Evolutionary conservation across 192 early-diverging fungal genomes (phyloP), one percentile per base, ranked within the genome.

Genomic region (Coemansia sp.): DNA sequence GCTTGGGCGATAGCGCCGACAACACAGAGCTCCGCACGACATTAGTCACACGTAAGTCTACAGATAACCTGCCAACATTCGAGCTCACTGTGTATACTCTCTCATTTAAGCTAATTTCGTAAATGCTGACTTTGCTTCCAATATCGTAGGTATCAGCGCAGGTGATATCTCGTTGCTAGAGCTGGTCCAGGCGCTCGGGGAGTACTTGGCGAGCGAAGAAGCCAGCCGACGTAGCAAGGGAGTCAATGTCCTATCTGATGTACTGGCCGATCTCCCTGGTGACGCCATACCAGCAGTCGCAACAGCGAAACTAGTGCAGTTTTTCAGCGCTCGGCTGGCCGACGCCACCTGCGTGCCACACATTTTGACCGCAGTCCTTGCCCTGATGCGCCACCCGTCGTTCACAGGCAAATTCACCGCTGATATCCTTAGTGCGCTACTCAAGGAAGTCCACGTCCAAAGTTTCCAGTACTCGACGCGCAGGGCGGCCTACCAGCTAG

Each of bases 381-480:
- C 88, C 25, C 76, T 94, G 5, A 71, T 86, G 36, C 78, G 82
- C 31, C 89, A 89, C 66, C 72, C 87, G 19, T 78, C 86, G 31
- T 90, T 94, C 63, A 84, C 70, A 9, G 76, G 78, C 17, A 75
- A 78, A 9, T 87, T 87, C 64, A 84, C 88, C 23, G 78, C 80
- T 75, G 87, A 85, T 63, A 75, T 73, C 5, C 45, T 85, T 6
- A 37, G 66, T 5, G 68, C 63, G 63, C 89, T 99, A 29, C 93
- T 98, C 68, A 86, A 87, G 8, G 88, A 94, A 51, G 83, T 99
- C 19, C 90, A 93, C 31, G 90, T 97, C n/a, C 98, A 98, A 63
- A 93, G 86, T 44, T 97, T 90, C 77, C 94, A 90, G 59, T 94
- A 99, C 67, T 88, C 85, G 0, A 89, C 92, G 5, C 89, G 98